Percentiles rank a stretch among this genome's conserved stretches.
These are phyloP conservation scores for Orbilia quercus DNA, from an alignment of 2,329 filamentous ascomycete genomes.

Conservation along the genomic window DNA sequence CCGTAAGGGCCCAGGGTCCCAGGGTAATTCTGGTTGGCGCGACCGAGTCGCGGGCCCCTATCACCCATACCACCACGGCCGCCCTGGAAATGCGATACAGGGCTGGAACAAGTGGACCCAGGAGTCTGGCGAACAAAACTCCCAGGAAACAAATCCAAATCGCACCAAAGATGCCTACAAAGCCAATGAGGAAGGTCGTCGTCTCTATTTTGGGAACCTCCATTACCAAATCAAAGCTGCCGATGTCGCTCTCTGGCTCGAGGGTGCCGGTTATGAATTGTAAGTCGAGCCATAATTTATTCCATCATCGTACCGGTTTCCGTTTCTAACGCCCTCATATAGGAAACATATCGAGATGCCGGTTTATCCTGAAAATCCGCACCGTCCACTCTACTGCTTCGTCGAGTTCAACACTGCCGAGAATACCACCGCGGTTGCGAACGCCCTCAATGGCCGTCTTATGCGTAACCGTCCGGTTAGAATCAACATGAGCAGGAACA, in stretches of 20 bases:
- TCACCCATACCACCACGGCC: not conserved
- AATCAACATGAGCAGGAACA: constrained; percentile 20
- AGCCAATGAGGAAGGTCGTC: constrained; percentile 35
- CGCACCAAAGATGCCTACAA: constrained; percentile 10
- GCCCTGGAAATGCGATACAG: not conserved
- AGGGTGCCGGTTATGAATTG: constrained; percentile 38
- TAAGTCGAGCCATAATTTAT: not conserved
- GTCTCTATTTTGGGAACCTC: constrained; percentile 44
- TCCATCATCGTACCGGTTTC: not conserved
- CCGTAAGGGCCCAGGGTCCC: constrained; percentile 2
- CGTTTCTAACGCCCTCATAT: not conserved
- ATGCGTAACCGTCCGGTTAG: constrained; percentile 38
- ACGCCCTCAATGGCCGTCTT: constrained; percentile 9
- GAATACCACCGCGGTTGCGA: constrained; percentile 16
- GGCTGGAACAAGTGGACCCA: constrained; percentile 39
- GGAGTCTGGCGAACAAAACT: constrained; percentile 1
- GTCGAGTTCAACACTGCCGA: constrained; percentile 29
- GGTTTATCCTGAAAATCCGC: not conserved
- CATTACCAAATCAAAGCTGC: constrained; percentile 17
- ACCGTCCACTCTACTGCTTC: constrained; percentile 21
- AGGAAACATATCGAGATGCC: constrained; percentile 43
- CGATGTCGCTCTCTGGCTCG: constrained; percentile 49
- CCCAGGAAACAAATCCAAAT: constrained; percentile 3
- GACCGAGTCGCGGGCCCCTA: constrained; percentile 3
- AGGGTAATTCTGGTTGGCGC: constrained; percentile 6